Percentiles rank a stretch among this genome's conserved stretches.
Conservation (phyloP, 805 yeast genomes). For the Pichia sporocuriosa region DNA sequence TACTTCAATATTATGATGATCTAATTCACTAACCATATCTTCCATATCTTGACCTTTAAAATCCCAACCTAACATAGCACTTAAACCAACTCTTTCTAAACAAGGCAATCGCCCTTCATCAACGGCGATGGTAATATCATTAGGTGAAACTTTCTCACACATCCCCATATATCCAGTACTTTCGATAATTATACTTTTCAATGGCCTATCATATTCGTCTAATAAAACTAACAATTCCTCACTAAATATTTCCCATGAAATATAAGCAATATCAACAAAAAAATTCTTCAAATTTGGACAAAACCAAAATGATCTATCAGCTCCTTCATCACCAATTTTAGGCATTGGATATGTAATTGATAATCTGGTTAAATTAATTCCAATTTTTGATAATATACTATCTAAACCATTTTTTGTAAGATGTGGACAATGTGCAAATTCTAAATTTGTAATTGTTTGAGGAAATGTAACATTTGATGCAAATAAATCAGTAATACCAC, state of each 20-base stretch:
- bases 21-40: slow-evolving; percentile 62
- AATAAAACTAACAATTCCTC: slow-evolving; percentile 38
- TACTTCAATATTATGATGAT: slow-evolving; percentile 50
- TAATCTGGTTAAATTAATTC: slow-evolving; percentile 54
- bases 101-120: slow-evolving; percentile 70
- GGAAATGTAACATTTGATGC: slow-evolving; percentile 69
- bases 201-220: slow-evolving; percentile 33
- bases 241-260: slow-evolving; percentile 44
- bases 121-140: slow-evolving; percentile 80
- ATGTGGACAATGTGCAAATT: slow-evolving; percentile 83
- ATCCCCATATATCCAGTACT: slow-evolving; percentile 87
- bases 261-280: slow-evolving; percentile 75
- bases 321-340: slow-evolving; percentile 54
- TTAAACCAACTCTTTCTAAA: slow-evolving; percentile 56
- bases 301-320: slow-evolving; percentile 65
- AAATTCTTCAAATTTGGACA: slow-evolving; percentile 68
- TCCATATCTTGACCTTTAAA: slow-evolving; percentile 51
- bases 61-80: slow-evolving; percentile 84
- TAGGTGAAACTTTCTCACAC: slow-evolving; percentile 75
- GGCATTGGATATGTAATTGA: slow-evolving; percentile 88
- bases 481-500: slow-evolving; percentile 84
- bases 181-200: slow-evolving; percentile 61
- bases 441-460: slow-evolving; percentile 56
- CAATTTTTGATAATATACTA: slow-evolving; percentile 54
- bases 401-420: slow-evolving; percentile 61